Percentiles rank a stretch among this genome's conserved stretches.
phyloP scores from a whole-genome alignment of 2,329 filamentous ascomycete species.

The Bertia moriformis region DNA sequence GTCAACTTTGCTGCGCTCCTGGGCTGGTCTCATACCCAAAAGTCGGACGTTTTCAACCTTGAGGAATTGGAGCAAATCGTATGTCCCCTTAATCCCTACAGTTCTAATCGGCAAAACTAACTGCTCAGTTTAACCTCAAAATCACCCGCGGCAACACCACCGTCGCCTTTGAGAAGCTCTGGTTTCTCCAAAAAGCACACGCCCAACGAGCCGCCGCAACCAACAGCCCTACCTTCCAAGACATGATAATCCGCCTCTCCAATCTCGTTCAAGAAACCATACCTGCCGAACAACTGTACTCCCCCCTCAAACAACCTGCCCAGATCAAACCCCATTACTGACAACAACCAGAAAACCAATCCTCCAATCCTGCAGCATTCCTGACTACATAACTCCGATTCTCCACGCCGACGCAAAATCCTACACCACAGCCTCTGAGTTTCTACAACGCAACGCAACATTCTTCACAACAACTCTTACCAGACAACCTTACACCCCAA shows the following conservation, averaged over 20 bases:
- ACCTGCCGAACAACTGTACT: not conserved
- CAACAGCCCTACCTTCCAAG: not conserved
- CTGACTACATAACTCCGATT: not conserved
- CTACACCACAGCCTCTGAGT: not conserved
- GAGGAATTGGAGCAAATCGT: constrained; percentile 57
- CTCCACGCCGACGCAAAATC: not conserved
- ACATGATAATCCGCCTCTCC: not conserved
- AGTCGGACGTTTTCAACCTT: constrained; percentile 58
- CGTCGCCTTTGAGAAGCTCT: constrained; percentile 67
- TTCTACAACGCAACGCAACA: not conserved
- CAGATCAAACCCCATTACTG: not conserved
- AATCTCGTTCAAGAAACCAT: not conserved
- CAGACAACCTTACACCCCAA: not conserved
- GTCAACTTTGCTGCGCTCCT: constrained; percentile 74
- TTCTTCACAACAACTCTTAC: not conserved
- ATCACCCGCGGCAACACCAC: constrained; percentile 85
- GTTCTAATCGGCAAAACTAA: constrained; percentile 1
- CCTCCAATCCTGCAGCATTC: not conserved
- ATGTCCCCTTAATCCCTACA: constrained; percentile 13
- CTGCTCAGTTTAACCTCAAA: constrained; percentile 58
- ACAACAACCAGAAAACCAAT: not conserved
- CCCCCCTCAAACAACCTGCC: not conserved
- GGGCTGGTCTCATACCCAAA: constrained; percentile 62
- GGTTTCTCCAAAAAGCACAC: constrained; percentile 64
- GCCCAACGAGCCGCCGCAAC: not conserved